phyloP scores from a whole-genome alignment of 1,284 basidiomycete species.

The Moniliella sp. region DNA sequence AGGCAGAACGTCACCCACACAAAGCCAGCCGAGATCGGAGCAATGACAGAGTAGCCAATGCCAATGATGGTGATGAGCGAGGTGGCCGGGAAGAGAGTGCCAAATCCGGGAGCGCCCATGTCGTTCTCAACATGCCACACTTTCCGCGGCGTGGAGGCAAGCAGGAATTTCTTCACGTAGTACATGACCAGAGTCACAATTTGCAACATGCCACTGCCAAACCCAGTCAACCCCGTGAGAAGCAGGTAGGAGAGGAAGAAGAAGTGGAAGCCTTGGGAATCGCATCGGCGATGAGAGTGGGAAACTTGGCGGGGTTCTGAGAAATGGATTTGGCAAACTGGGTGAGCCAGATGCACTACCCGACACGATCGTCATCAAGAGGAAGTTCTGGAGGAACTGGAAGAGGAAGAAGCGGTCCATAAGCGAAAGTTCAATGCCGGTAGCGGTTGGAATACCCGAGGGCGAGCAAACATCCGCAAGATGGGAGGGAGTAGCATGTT shows the following conservation, averaged over 20 bases:
- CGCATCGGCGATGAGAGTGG: conserved; percentile 36
- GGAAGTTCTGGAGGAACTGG: conserved; percentile 40
- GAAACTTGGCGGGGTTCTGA: conserved; percentile 9
- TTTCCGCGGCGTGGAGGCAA: conserved; percentile 72
- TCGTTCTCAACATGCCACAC: conserved; percentile 56
- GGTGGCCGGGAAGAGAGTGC: conserved; percentile 43
- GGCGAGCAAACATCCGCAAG: conserved; percentile 53
- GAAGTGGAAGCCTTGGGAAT: conserved; percentile 63
- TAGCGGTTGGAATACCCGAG: conserved; percentile 58
- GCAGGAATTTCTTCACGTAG: conserved; percentile 61
- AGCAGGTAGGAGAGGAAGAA: conserved; percentile 71
- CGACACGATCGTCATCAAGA: conserved; percentile 25
- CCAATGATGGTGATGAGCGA: conserved; percentile 22
- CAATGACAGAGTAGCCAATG: conserved; percentile 57
- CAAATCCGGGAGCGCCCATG: conserved; percentile 52
- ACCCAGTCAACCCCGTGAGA: conserved; percentile 34
- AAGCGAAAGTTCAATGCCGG: conserved; percentile 63
- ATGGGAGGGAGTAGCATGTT: conserved; percentile 73
- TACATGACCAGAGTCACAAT: conserved; percentile 55
- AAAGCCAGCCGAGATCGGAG: conserved; percentile 80
- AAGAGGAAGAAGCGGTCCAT: conserved; percentile 78
- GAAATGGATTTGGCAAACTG: conserved; percentile 8
- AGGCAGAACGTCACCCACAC: conserved; percentile 59
- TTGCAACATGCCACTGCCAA: conserved; percentile 59
- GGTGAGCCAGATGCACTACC: conserved; percentile 11